Base-by-base conservation (phyloP, 306 rosid species). In the Prosopis cineraria region DNA sequence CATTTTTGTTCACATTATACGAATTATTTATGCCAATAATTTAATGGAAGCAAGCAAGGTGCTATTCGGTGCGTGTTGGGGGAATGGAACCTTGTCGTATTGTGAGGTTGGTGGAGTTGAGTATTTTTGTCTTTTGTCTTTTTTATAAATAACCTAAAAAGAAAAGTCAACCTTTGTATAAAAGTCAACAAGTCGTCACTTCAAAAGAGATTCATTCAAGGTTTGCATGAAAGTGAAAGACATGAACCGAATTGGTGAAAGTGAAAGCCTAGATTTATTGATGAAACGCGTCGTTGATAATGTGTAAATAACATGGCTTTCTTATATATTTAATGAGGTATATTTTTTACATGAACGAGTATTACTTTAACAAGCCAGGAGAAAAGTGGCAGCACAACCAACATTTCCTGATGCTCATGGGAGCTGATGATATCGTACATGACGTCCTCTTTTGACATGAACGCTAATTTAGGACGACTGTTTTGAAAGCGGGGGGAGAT, bases 401-500 rank as follows among this genome's bases (percentile, higher is more conserved):
- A n/a, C n/a, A n/a, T n/a, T n/a, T n/a, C n/a, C n/a, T n/a, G n/a
- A n/a, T n/a, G n/a, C n/a, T n/a, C 4, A 4, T 4, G 34, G 4
- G 4, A 31, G 34, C 34, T 4, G 34, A 4, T 31, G 34, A 31
- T 12, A 39, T 8, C 43, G 43, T 39, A 39, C 12, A 44, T 30
- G 68, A 85, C 89, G 34, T 82, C 76, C 12, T 72, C 84, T 72
- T 76, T 85, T 67, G 78, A 80, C 68, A 80, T 83, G 83, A 74
- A 73, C 73, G 89, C 78, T 41, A 79, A 80, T 29, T 43, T 79
- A 41, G 76, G 79, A 53, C 73, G 75, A 50, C 44, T 25, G 56
- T 83, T 58, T 87, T 70, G 41, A 86, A 83, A 40, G 89, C 89
- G 0, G 83, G 78, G 87, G 85, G 79, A 67, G 30, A 27, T 36